A percentile compares a stretch with the other conserved stretches of the same genome.
phyloP scores from a whole-genome alignment of 352 stramenopile genomes.

The Phytophthora cryptogea region DNA sequence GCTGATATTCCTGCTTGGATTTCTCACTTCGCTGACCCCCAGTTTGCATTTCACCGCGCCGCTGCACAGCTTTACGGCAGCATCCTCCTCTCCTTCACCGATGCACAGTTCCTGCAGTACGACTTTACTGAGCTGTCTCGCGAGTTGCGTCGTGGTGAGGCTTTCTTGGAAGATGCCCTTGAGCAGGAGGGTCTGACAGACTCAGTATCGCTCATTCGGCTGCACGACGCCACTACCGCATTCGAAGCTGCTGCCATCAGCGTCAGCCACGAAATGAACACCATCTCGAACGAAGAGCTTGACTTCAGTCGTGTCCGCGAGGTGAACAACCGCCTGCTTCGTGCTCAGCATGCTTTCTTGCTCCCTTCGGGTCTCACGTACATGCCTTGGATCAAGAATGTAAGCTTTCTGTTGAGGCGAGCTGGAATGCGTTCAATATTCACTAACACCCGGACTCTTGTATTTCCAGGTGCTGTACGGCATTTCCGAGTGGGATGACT shows the following conservation, averaged over 20 bases:
- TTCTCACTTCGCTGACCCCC: slow-evolving; percentile 72
- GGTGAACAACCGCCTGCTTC: slow-evolving; percentile 84
- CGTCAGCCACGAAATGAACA: slow-evolving; percentile 57
- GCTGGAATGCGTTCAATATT: neutral
- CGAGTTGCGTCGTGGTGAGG: slow-evolving; percentile 66
- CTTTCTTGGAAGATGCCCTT: slow-evolving; percentile 57
- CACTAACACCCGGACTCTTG: slow-evolving; percentile 12
- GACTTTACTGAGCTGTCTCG: slow-evolving; percentile 83
- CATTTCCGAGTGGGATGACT: slow-evolving; percentile 88
- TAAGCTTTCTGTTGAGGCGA: slow-evolving; percentile 37
- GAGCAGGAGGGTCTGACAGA: slow-evolving; percentile 33
- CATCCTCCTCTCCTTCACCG: slow-evolving; percentile 75
- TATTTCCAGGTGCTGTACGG: slow-evolving; percentile 63
- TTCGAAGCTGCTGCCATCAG: slow-evolving; percentile 69
- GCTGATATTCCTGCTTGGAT: slow-evolving; percentile 80
- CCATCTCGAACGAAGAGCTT: slow-evolving; percentile 64
- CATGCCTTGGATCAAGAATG: slow-evolving; percentile 85
- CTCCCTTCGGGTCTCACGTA: slow-evolving; percentile 63
- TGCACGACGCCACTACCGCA: slow-evolving; percentile 57
- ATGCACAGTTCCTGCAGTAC: slow-evolving; percentile 85
- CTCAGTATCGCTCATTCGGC: slow-evolving; percentile 45
- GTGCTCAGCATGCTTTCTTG: slow-evolving; percentile 82
- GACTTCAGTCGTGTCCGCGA: slow-evolving; percentile 82
- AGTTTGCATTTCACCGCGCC: slow-evolving; percentile 74
- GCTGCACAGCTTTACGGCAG: slow-evolving; percentile 82